Conservation (phyloP, 2,329 filamentous ascomycete species). For the Venturia oleaginea region DNA sequence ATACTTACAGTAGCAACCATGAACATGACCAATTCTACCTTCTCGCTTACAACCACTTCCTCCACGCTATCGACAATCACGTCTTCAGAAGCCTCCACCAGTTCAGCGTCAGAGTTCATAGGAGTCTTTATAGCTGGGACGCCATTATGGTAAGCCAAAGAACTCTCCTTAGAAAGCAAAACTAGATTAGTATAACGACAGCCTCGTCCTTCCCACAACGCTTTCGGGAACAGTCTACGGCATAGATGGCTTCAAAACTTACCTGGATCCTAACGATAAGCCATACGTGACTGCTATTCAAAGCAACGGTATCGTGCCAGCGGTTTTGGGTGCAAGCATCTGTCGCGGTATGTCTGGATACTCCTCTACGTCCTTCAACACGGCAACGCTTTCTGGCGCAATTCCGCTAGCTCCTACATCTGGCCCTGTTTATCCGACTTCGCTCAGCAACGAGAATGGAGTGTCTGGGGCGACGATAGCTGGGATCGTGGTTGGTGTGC, state of each 20-base stretch:
- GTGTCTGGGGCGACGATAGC: not conserved
- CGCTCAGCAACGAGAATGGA: not conserved
- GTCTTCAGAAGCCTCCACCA: not conserved
- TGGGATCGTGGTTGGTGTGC: not conserved
- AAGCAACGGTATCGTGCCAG: not conserved
- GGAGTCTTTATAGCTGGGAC: constrained; percentile 1
- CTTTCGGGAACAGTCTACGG: not conserved
- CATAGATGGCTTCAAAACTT: not conserved
- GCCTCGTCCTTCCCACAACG: not conserved
- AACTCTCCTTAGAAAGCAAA: not conserved
- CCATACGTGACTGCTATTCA: not conserved
- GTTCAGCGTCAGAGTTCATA: not conserved
- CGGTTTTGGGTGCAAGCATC: not conserved
- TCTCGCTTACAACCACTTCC: not conserved
- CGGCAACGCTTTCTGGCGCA: not conserved
- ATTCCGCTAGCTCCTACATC: not conserved
- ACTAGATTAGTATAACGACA: not conserved
- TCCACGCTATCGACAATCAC: too few relatives aligned
- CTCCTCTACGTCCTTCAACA: not conserved
- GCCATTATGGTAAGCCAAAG: not conserved
- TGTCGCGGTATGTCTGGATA: not conserved
- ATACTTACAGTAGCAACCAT: not conserved
- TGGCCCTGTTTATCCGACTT: not conserved
- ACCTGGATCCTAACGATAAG: not conserved
- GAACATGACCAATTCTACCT: not conserved